Evolutionary conservation across 257 asterid genomes (phyloP).

Genomic region (Solanum paucissectum): DNA sequence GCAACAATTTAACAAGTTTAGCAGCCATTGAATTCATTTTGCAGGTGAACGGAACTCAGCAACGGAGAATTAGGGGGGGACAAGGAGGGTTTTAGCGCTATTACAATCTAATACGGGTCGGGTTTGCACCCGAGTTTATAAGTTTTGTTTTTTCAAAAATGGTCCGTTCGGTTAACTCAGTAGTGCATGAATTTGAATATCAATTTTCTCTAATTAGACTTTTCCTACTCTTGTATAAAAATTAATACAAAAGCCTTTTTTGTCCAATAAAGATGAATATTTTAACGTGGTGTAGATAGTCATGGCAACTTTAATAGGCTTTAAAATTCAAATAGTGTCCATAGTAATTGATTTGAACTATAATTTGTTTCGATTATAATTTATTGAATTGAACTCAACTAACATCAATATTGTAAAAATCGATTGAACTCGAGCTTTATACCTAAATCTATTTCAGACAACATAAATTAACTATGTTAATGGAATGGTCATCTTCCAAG

Average conservation of each 20-base stretch:
- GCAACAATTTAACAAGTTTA: slow-evolving; percentile 28
- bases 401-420: background rate
- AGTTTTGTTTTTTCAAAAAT: background rate
- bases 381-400: background rate
- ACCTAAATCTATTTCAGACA: background rate
- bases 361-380: background rate
- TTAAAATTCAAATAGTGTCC: background rate
- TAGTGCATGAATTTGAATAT: background rate
- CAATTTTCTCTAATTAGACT: background rate
- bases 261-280: background rate
- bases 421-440: background rate
- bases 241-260: background rate
- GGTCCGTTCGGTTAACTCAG: background rate
- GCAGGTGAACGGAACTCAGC: background rate
- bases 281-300: background rate
- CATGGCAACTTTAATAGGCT: background rate
- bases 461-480: background rate
- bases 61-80: slow-evolving; percentile 6
- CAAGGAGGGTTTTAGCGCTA: slow-evolving; percentile 24
- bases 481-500: background rate
- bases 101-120: background rate
- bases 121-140: background rate
- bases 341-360: rapidly evolving
- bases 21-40: slow-evolving; percentile 35
- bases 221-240: background rate